Percentiles rank a stretch among this genome's conserved stretches.
phyloP scores from a whole-genome alignment of 2,329 filamentous ascomycete species.

The Penicillium sp. region DNA sequence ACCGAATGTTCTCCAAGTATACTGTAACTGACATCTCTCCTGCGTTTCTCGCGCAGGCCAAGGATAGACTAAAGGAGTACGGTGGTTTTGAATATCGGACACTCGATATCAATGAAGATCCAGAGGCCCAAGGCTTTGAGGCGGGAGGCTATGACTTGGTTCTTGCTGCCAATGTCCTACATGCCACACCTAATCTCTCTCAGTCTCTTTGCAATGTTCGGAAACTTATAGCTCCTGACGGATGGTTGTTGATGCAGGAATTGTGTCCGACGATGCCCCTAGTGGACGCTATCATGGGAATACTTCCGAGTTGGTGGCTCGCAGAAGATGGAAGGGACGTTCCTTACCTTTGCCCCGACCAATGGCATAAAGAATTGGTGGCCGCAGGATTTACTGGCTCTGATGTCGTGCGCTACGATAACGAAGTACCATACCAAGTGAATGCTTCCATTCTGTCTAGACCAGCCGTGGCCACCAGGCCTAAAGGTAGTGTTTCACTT shows the following conservation, averaged over 20 bases:
- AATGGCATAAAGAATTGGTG: neutral
- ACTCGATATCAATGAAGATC: constrained; percentile 4
- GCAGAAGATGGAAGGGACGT: neutral
- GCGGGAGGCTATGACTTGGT: constrained; percentile 2
- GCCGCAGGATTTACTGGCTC: neutral
- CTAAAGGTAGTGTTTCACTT: neutral
- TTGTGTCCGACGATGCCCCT: neutral
- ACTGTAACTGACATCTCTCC: constrained; percentile 23
- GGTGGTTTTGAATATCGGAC: neutral
- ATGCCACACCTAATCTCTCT: neutral
- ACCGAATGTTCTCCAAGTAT: constrained; percentile 13
- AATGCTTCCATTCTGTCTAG: neutral
- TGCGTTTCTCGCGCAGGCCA: constrained; percentile 7
- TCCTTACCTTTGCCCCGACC: neutral
- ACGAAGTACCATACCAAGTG: neutral
- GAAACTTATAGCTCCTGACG: neutral
- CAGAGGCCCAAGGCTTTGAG: neutral
- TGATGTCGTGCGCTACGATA: neutral
- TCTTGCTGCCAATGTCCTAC: constrained; percentile 4
- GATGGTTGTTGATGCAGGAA: neutral
- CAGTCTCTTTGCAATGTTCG: neutral
- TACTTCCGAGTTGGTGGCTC: constrained; percentile 16
- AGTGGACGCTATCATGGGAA: constrained; percentile 3
- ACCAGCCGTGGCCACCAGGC: neutral
- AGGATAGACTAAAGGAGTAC: constrained; percentile 6